Conservation (phyloP, 2,329 filamentous ascomycete genomes). For the Parastagonospora nodorum region DNA sequence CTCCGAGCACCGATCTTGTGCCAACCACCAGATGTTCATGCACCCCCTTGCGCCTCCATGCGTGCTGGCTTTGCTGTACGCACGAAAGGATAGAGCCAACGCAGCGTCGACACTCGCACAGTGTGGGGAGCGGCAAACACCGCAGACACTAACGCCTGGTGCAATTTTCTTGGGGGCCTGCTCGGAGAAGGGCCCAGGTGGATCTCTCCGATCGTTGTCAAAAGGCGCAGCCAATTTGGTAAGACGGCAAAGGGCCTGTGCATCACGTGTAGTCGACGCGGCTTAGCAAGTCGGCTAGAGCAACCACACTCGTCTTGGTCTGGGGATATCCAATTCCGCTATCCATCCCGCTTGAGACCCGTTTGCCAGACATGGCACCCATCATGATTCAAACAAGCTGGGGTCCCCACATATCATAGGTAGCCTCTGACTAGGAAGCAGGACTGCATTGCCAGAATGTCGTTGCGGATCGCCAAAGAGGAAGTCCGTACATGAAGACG, state of each 20-base stretch:
- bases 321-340: constrained; percentile 36
- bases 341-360: constrained; percentile 15
- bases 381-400: constrained; percentile 11
- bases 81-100: background rate
- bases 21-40: background rate
- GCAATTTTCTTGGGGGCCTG: constrained; percentile 16
- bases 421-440: constrained; percentile 11
- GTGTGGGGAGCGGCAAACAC: constrained; percentile 9
- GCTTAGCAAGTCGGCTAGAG: constrained; percentile 25
- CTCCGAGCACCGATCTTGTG: constrained; percentile 19
- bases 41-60: background rate
- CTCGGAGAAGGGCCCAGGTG: constrained; percentile 16
- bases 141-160: constrained; percentile 15
- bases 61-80: background rate
- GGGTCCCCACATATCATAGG: constrained; percentile 12
- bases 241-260: constrained; percentile 10
- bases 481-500: background rate
- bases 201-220: constrained; percentile 26
- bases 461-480: too few species aligned
- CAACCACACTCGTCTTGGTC: constrained; percentile 28
- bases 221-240: constrained; percentile 20
- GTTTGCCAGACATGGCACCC: constrained; percentile 1
- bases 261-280: constrained; percentile 26
- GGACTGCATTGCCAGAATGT: background rate
- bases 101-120: background rate